phyloP scores from a whole-genome alignment of 257 asterid genomes.

The Linderniella brevidens region DNA sequence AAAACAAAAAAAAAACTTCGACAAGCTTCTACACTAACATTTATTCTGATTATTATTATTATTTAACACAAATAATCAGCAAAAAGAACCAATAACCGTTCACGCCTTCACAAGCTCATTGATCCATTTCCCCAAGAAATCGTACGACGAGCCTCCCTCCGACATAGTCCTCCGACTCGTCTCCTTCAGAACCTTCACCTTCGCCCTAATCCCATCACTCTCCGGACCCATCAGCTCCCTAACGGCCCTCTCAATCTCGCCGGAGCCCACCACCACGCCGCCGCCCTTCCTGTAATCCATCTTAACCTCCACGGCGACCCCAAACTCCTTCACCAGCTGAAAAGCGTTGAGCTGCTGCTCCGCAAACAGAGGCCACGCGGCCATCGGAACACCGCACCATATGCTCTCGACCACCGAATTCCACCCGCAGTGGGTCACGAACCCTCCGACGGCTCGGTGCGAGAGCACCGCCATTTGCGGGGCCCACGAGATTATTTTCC shows the following conservation, averaged over 20 bases:
- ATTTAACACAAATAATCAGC: no score
- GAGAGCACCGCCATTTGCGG: constrained; percentile 25
- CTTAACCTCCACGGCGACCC: constrained; percentile 14
- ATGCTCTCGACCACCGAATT: constrained; percentile 29
- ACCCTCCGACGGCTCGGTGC: constrained; percentile 30
- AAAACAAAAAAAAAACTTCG: no score
- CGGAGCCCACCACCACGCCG: constrained; percentile 5
- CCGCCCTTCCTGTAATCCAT: constrained; percentile 12
- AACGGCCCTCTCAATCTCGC: constrained; percentile 12
- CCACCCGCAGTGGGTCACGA: constrained; percentile 41
- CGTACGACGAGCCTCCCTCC: constrained; percentile 15
- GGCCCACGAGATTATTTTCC: constrained; percentile 36
- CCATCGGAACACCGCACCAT: constrained; percentile 32
- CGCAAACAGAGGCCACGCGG: constrained; percentile 24
- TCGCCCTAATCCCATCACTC: constrained; percentile 8
- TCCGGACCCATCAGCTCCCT: constrained; percentile 16
- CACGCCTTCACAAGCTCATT: no score
- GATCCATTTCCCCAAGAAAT: constrained; percentile 1
- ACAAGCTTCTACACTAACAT: no score
- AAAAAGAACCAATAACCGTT: no score
- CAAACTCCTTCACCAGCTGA: constrained; percentile 21
- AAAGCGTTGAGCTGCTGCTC: constrained; percentile 37
- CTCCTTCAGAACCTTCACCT: constrained; percentile 11
- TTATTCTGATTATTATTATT: no score
- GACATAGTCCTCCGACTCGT: constrained; percentile 10